Percentiles rank a stretch among this genome's conserved stretches.
These are phyloP conservation scores for Collybia nuda DNA, from an alignment of 768 basidiomycete species.

Conservation along the genomic window DNA sequence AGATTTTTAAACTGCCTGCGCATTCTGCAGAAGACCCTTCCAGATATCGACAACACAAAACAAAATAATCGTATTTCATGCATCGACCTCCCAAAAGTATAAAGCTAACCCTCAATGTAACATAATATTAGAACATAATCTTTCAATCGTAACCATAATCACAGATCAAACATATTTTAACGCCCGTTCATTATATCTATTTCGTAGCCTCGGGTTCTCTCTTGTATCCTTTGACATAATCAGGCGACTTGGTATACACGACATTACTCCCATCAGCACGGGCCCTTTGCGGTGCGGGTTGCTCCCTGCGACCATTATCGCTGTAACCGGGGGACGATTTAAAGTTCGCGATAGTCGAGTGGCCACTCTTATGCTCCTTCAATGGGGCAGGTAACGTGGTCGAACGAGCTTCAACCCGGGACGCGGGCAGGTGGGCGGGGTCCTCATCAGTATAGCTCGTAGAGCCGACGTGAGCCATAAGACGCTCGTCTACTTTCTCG, in stretches of 20 bases:
- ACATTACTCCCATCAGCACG: constrained; percentile 13
- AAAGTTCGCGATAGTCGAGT: constrained; percentile 23
- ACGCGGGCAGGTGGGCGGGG: constrained; percentile 9
- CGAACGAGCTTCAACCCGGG: constrained; percentile 11
- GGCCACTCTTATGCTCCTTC: constrained; percentile 25
- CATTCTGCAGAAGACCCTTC: too few species aligned
- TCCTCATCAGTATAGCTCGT: constrained; percentile 8
- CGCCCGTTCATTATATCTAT: too few species aligned
- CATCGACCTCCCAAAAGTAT: too few species aligned
- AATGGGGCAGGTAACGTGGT: constrained; percentile 12
- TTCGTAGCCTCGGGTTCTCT: constrained; percentile 1
- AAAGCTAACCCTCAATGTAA: too few species aligned
- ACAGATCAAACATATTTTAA: too few species aligned
- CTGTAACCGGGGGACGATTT: constrained; percentile 17
- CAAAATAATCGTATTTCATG: too few species aligned
- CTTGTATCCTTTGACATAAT: constrained; percentile 31
- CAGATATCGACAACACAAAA: too few species aligned
- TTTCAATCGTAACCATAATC: too few species aligned
- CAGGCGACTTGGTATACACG: constrained; percentile 31
- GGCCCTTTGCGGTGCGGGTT: constrained; percentile 29
- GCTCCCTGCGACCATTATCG: constrained; percentile 18
- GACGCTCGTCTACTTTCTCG: constrained; percentile 27
- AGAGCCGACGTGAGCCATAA: constrained; percentile 21
- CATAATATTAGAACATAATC: too few species aligned
- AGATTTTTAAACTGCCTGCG: too few species aligned